Percentiles rank a stretch among this genome's conserved stretches.
Evolutionary conservation across 495 filamentous ascomycete genomes (phyloP).

Genomic region (Clavariopsis aquatica): DNA sequence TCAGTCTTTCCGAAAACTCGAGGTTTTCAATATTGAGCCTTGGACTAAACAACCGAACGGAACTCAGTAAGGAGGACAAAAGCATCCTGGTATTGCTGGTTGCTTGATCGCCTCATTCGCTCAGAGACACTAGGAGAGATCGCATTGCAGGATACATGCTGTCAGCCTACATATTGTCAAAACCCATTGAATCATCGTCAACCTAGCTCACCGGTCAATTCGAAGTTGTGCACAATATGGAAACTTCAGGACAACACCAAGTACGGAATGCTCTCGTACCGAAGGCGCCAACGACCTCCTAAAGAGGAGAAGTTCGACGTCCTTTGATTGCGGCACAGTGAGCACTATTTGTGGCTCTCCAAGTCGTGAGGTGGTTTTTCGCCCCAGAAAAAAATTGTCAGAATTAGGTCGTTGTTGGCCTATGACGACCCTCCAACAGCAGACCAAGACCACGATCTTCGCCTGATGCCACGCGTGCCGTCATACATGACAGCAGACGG

Average conservation of each 20-base stretch:
- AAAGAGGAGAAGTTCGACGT: neutral
- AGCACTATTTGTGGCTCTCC: neutral
- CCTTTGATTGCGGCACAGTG: neutral
- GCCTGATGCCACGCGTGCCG: slow-evolving; percentile 1
- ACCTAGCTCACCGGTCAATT: neutral
- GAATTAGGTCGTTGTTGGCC: neutral
- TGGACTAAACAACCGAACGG: neutral
- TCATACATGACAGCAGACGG: neutral
- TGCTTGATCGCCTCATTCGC: neutral
- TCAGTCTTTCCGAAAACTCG: neutral
- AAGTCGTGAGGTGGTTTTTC: neutral
- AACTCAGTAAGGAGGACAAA: neutral
- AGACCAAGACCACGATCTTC: neutral
- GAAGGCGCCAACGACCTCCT: neutral
- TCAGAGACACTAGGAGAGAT: neutral
- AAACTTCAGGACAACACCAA: neutral
- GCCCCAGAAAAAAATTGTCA: neutral
- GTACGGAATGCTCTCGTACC: neutral
- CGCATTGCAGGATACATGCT: neutral
- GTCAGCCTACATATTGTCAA: slow-evolving; percentile 1
- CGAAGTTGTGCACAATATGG: neutral
- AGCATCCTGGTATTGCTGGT: neutral
- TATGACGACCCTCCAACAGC: neutral
- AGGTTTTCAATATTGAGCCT: neutral
- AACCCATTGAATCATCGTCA: neutral